Conservation (phyloP, 345 rosid species). For the Eucalyptus caleyi region DNA sequence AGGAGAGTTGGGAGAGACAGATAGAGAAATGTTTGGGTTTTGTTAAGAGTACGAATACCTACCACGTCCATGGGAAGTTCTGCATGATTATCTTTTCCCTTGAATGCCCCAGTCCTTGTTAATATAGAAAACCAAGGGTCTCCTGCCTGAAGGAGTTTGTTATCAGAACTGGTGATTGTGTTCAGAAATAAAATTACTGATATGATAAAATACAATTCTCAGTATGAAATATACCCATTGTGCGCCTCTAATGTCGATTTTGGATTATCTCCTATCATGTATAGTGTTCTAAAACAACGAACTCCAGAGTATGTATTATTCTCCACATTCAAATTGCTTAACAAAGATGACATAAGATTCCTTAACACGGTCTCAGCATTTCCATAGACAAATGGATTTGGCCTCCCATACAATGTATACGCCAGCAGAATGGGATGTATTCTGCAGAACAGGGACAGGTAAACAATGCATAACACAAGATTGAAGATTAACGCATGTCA, state of each 20-base stretch:
- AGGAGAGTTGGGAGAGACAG: not conserved
- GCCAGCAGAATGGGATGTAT: constrained; percentile 35
- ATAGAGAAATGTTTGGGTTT: not conserved
- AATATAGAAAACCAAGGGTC: constrained; percentile 82
- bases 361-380: constrained; percentile 48
- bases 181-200: not conserved
- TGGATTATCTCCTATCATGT: constrained; percentile 89
- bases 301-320: not conserved
- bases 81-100: constrained; percentile 44
- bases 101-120: constrained; percentile 84
- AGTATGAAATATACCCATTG: constrained; percentile 25
- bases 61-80: constrained; percentile 71
- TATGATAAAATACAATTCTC: not conserved
- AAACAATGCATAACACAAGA: not conserved
- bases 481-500: not conserved
- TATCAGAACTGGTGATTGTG: not conserved
- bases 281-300: constrained; percentile 42
- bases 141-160: constrained; percentile 41
- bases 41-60: not conserved
- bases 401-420: constrained; percentile 71
- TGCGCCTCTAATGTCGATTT: constrained; percentile 68
- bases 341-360: constrained; percentile 24
- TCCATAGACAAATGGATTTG: constrained; percentile 65
- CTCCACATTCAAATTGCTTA: not conserved
- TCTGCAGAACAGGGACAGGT: constrained; percentile 17